phyloP scores from a whole-genome alignment of 306 rosid species.

The Psophocarpus tetragonolobus region DNA sequence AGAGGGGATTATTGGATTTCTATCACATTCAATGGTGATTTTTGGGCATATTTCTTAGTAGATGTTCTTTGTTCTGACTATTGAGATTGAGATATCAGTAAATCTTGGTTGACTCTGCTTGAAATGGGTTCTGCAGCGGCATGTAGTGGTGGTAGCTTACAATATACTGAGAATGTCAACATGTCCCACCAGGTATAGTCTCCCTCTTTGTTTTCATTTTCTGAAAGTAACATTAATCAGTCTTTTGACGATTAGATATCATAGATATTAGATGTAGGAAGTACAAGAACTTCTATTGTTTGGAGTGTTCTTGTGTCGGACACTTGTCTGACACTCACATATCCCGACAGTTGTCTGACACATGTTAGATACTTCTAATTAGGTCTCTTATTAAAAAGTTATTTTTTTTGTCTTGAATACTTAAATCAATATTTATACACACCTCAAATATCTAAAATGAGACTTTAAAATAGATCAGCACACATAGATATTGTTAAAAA shows the following conservation, averaged over 20 bases:
- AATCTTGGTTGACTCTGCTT: slow-evolving; percentile 21
- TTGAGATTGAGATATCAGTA: slow-evolving; percentile 13
- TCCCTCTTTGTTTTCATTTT: slow-evolving; percentile 21
- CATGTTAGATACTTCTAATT: too few species aligned
- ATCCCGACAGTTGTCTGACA: too few species aligned
- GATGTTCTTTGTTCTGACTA: not conserved
- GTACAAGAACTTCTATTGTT: too few species aligned
- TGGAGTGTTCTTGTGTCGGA: too few species aligned
- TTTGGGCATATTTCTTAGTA: not conserved
- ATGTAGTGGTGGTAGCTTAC: slow-evolving; percentile 34
- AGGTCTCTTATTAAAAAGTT: too few species aligned
- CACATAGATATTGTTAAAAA: too few species aligned
- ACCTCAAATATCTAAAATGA: too few species aligned
- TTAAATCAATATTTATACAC: too few species aligned
- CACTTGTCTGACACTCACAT: too few species aligned
- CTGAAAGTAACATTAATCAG: slow-evolving; percentile 17
- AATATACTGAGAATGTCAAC: slow-evolving; percentile 28
- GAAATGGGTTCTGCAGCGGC: slow-evolving; percentile 48
- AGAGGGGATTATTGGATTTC: slow-evolving; percentile 25
- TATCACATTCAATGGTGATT: not conserved
- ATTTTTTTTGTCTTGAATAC: too few species aligned
- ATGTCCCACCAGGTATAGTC: slow-evolving; percentile 56
- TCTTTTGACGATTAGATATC: slow-evolving; percentile 6
- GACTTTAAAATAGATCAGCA: too few species aligned
- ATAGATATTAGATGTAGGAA: too few species aligned